Conservation (phyloP, 1,139 yeast genomes). For the Casaregolazyma suthepensis region DNA sequence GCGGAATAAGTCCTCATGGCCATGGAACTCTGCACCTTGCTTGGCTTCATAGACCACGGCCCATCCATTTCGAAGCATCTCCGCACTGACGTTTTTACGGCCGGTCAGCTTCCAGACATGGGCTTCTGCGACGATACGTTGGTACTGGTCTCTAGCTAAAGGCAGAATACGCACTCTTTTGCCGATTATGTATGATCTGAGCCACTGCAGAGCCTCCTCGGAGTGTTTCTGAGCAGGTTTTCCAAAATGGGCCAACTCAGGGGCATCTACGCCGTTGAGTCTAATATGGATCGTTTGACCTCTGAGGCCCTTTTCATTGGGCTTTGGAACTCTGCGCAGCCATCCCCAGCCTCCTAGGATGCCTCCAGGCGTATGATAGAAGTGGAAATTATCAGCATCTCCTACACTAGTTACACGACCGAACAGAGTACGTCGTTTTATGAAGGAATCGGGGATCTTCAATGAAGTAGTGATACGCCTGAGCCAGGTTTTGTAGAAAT, state of each 20-base stretch:
- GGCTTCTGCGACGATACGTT: slow-evolving; percentile 79
- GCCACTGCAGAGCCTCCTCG: slow-evolving; percentile 79
- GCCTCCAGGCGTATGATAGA: slow-evolving; percentile 95
- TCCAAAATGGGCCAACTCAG: slow-evolving; percentile 93
- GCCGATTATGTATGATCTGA: slow-evolving; percentile 57
- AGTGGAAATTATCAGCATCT: slow-evolving; percentile 92
- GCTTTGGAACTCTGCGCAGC: slow-evolving; percentile 52
- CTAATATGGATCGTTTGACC: slow-evolving; percentile 49
- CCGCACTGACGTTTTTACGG: slow-evolving; percentile 71
- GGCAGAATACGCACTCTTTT: slow-evolving; percentile 69
- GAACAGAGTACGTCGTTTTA: slow-evolving; percentile 44
- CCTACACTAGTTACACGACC: slow-evolving; percentile 92
- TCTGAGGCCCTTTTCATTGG: slow-evolving; percentile 35
- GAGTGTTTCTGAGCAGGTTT: slow-evolving; percentile 86
- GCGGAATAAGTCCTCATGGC: slow-evolving; percentile 55
- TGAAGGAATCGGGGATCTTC: slow-evolving; percentile 27
- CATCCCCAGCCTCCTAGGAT: slow-evolving; percentile 87
- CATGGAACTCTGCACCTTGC: slow-evolving; percentile 79
- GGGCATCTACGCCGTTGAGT: slow-evolving; percentile 95
- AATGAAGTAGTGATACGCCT: slow-evolving; percentile 29
- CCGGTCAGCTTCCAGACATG: slow-evolving; percentile 71
- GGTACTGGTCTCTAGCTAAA: slow-evolving; percentile 78
- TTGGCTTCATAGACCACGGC: slow-evolving; percentile 86
- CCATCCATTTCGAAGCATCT: slow-evolving; percentile 77
- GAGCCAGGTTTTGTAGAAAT: slow-evolving; percentile 27